Evolutionary conservation across 805 yeast genomes (phyloP).

Genomic region (Sugiyamaella floridensis): DNA sequence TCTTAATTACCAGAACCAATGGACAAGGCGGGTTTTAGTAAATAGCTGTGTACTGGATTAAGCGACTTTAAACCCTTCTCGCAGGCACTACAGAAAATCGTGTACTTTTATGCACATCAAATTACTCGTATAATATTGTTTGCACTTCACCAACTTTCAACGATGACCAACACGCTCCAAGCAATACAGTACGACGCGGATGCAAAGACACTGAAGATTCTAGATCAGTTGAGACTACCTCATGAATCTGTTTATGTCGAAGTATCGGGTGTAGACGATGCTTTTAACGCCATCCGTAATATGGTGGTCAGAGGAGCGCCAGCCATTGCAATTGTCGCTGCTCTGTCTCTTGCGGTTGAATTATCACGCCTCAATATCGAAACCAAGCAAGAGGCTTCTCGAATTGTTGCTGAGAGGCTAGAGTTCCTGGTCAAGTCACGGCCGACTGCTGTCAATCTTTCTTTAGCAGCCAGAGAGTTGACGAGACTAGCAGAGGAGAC

Average conservation of each 20-base stretch:
- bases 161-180: conserved; percentile 32
- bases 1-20: too few species aligned
- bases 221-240: conserved; percentile 82
- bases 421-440: conserved; percentile 68
- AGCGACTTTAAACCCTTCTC: too few species aligned
- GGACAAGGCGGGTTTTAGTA: too few species aligned
- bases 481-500: conserved; percentile 29
- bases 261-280: conserved; percentile 61
- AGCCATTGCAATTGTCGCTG: conserved; percentile 93
- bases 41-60: too few species aligned
- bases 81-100: too few species aligned
- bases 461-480: conserved; percentile 61
- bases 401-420: conserved; percentile 42
- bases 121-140: not conserved
- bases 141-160: not conserved
- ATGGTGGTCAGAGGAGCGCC: conserved; percentile 99
- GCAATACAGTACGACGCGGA: conserved; percentile 61
- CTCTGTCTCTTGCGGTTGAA: conserved; percentile 76
- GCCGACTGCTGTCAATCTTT: conserved; percentile 92
- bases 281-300: conserved; percentile 69
- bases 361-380: conserved; percentile 27
- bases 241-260: conserved; percentile 64
- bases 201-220: conserved; percentile 44
- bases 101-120: too few species aligned
- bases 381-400: conserved; percentile 13